Evolutionary conservation across 1,284 basidiomycete species (phyloP).

Genomic region (Cyathus olla): DNA sequence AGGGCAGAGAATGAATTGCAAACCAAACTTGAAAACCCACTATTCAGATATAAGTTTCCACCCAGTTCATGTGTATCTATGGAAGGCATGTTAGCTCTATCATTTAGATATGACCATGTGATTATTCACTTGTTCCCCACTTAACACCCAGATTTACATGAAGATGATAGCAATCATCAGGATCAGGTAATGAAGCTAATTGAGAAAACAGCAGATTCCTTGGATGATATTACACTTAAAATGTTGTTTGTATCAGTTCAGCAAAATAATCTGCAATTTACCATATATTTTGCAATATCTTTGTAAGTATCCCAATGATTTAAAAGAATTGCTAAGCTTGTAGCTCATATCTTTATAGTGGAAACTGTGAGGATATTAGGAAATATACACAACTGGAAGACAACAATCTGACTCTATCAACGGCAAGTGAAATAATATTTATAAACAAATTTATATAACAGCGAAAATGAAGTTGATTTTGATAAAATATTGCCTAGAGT

Average conservation of each 20-base stretch:
- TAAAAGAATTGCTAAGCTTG: too few relatives aligned
- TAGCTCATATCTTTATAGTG: too few relatives aligned
- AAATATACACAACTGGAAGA: too few relatives aligned
- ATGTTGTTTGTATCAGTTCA: background rate
- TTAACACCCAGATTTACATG: constrained; percentile 1
- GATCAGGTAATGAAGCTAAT: background rate
- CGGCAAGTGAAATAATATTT: too few relatives aligned
- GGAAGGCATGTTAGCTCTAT: background rate
- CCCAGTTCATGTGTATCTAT: constrained; percentile 16
- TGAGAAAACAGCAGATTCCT: background rate
- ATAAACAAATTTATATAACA: too few relatives aligned
- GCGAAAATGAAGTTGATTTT: too few relatives aligned
- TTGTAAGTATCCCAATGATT: background rate
- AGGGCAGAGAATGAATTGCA: constrained; percentile 12
- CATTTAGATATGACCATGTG: too few relatives aligned
- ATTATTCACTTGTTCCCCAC: too few relatives aligned
- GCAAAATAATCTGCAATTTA: background rate
- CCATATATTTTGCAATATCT: background rate
- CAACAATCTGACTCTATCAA: too few relatives aligned
- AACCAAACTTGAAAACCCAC: constrained; percentile 12
- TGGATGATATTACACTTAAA: background rate
- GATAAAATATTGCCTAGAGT: too few relatives aligned
- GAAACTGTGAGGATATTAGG: too few relatives aligned
- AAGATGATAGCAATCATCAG: background rate
- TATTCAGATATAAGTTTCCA: constrained; percentile 16